Conservation (phyloP, 2,329 filamentous ascomycete species). For the Calycina herbarum region DNA sequence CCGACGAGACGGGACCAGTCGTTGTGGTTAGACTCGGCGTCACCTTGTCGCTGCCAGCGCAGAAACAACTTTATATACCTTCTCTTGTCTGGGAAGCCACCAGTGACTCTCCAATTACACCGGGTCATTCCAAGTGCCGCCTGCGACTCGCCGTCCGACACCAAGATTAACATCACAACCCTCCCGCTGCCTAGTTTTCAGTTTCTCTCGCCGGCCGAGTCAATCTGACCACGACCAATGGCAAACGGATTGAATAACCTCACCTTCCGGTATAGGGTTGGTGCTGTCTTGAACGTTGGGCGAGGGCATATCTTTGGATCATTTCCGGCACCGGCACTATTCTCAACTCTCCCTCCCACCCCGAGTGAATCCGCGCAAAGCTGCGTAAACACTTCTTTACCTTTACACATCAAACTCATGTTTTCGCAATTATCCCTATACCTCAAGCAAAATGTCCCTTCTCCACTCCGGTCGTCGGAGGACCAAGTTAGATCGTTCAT, state of each 20-base stretch:
- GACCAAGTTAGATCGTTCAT: conserved; percentile 32
- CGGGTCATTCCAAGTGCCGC: conserved; percentile 6
- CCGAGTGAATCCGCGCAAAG: conserved; percentile 25
- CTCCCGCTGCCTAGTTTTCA: conserved; percentile 26
- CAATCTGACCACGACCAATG: conserved; percentile 6
- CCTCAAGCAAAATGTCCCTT: conserved; percentile 28
- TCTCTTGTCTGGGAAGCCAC: not conserved
- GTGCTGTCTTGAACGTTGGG: conserved; percentile 8
- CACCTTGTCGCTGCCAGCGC: conserved; percentile 23
- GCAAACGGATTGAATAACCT: conserved; percentile 1
- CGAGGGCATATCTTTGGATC: conserved; percentile 4
- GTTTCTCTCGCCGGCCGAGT: conserved; percentile 19
- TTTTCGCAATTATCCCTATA: conserved; percentile 12
- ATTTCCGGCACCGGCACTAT: not conserved
- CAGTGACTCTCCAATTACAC: not conserved
- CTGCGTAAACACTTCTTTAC: conserved; percentile 20
- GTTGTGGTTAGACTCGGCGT: conserved; percentile 28
- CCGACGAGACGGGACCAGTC: conserved; percentile 19
- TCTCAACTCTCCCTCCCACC: not conserved
- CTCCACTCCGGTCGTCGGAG: conserved; percentile 35
- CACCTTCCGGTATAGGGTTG: conserved; percentile 6
- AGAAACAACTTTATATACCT: conserved; percentile 10
- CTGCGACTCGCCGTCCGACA: conserved; percentile 23
- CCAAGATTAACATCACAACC: conserved; percentile 21
- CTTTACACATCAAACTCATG: conserved; percentile 4